Evolutionary conservation across 1,284 basidiomycete genomes (phyloP).

Genomic region (Ganoderma boninense): DNA sequence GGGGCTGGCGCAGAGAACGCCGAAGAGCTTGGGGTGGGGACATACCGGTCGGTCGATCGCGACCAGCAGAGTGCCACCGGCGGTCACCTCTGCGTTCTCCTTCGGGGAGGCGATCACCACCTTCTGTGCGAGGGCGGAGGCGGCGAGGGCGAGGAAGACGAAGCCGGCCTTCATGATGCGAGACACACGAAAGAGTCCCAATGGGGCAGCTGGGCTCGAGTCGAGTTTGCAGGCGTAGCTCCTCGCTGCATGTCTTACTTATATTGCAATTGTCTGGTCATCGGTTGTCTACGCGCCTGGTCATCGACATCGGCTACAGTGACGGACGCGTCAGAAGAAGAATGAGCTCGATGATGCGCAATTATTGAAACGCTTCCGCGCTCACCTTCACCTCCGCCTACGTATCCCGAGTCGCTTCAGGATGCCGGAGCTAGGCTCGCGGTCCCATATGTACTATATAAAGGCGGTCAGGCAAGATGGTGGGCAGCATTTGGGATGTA

Average conservation of each 20-base stretch:
- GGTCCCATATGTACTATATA: too few relatives aligned
- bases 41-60: conserved; percentile 13
- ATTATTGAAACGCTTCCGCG: background rate
- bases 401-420: background rate
- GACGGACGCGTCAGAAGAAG: background rate
- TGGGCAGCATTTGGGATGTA: background rate
- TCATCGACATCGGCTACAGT: background rate
- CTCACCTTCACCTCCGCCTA: background rate
- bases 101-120: conserved; percentile 1
- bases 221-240: background rate
- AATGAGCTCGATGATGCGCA: background rate
- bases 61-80: background rate
- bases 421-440: background rate
- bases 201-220: background rate
- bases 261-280: background rate
- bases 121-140: conserved; percentile 7
- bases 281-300: background rate
- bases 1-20: too few relatives aligned
- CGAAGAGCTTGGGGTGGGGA: too few relatives aligned
- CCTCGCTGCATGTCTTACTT: background rate
- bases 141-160: conserved; percentile 12
- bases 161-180: conserved; percentile 14
- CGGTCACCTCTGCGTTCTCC: conserved; percentile 4
- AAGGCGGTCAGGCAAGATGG: background rate
- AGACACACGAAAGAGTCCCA: background rate